Conservation (phyloP, 2,329 filamentous ascomycete species). For the Cordyceps javanica region DNA sequence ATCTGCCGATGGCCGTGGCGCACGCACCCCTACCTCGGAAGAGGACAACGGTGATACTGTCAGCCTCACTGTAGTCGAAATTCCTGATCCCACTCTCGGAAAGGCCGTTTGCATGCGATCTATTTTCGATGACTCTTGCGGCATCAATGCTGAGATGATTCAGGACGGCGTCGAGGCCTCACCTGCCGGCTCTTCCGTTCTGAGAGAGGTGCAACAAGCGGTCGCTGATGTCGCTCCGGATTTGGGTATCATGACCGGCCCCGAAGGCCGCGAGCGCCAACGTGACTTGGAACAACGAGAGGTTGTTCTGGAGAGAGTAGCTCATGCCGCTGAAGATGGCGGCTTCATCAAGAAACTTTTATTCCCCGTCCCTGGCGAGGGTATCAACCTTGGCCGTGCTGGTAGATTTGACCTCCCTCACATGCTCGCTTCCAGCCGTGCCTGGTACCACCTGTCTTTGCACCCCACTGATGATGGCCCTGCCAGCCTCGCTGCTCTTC, state of each 20-base stretch:
- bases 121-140: slow-evolving; percentile 85
- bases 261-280: slow-evolving; percentile 65
- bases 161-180: slow-evolving; percentile 81
- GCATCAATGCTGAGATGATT: slow-evolving; percentile 97
- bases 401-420: slow-evolving; percentile 73
- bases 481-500: slow-evolving; percentile 63
- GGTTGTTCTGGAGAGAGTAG: slow-evolving; percentile 78
- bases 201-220: slow-evolving; percentile 81
- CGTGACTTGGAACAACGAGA: slow-evolving; percentile 77
- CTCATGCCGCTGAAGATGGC: slow-evolving; percentile 71
- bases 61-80: slow-evolving; percentile 79
- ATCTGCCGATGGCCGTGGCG: slow-evolving; percentile 57
- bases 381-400: slow-evolving; percentile 71
- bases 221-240: slow-evolving; percentile 72
- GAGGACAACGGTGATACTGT: slow-evolving; percentile 79
- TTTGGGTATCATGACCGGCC: slow-evolving; percentile 65
- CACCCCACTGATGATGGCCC: slow-evolving; percentile 88
- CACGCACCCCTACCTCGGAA: slow-evolving; percentile 58
- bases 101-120: slow-evolving; percentile 86
- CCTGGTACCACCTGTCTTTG: slow-evolving; percentile 90
- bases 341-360: slow-evolving; percentile 77
- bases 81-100: slow-evolving; percentile 72
- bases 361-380: slow-evolving; percentile 70
- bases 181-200: slow-evolving; percentile 69
- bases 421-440: slow-evolving; percentile 73